phyloP scores from a whole-genome alignment of 169 alveolate genomes.

The Babesia ovis region DNA sequence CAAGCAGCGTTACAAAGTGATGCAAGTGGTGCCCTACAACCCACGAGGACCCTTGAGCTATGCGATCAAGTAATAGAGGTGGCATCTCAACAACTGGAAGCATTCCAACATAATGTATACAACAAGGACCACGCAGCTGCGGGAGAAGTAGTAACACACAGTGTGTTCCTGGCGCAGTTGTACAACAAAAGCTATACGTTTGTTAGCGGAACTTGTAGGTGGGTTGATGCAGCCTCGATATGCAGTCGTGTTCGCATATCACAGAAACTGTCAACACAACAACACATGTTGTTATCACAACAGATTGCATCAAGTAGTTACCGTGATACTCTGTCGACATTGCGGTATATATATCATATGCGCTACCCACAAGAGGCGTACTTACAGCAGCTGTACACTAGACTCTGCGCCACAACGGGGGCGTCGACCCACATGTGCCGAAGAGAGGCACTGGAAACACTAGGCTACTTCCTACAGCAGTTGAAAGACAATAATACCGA shows the following conservation, averaged over 20 bases:
- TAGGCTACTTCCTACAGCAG: slow-evolving; percentile 9
- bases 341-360: slow-evolving; percentile 24
- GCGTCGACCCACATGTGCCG: slow-evolving; percentile 60
- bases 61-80: neutral
- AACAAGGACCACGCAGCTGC: neutral
- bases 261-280: slow-evolving; percentile 28
- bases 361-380: neutral
- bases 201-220: neutral
- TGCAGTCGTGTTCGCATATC: slow-evolving; percentile 31
- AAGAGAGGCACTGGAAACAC: slow-evolving; percentile 17
- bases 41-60: neutral
- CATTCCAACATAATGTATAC: neutral
- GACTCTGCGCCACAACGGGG: slow-evolving; percentile 63
- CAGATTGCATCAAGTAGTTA: slow-evolving; percentile 35
- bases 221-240: slow-evolving; percentile 32
- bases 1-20: neutral
- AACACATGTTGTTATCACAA: neutral
- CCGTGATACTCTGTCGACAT: slow-evolving; percentile 20
- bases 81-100: neutral
- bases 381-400: slow-evolving; percentile 30
- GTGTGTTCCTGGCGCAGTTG: slow-evolving; percentile 7
- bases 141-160: slow-evolving; percentile 41
- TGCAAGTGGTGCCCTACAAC: neutral
- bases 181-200: neutral
- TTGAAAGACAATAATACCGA: neutral